Evolutionary conservation across 148 eudicot genomes (phyloP).

Genomic region (Salicornia ramosissima): DNA sequence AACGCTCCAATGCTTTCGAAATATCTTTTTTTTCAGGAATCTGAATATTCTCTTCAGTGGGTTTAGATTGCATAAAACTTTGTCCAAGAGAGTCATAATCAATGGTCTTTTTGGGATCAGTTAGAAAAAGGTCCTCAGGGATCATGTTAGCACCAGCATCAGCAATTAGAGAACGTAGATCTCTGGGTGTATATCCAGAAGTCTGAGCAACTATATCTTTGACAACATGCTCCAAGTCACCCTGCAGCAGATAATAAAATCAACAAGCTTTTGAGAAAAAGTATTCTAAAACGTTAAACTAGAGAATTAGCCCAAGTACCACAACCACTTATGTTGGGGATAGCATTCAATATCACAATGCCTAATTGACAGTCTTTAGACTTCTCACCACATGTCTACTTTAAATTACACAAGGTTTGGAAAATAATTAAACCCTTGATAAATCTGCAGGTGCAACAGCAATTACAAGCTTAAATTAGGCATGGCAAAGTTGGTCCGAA

Average conservation of each 20-base stretch:
- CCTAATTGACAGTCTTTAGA: neutral
- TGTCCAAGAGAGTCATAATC: conserved; percentile 24
- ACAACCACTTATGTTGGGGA: neutral
- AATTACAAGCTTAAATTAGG: neutral
- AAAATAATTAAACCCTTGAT: neutral
- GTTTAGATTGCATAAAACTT: conserved; percentile 24
- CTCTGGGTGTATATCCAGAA: conserved; percentile 89
- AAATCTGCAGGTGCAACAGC: neutral
- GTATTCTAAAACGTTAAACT: neutral
- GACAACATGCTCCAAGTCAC: conserved; percentile 51
- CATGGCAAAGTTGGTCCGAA: too few relatives aligned
- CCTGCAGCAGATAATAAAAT: conserved; percentile 46
- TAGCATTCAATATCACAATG: neutral
- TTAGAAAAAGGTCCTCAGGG: conserved; percentile 32
- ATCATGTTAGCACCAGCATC: conserved; percentile 71
- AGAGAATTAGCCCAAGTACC: neutral
- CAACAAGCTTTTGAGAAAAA: conserved; percentile 22
- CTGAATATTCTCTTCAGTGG: conserved; percentile 28
- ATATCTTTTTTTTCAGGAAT: conserved; percentile 54
- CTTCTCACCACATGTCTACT: neutral
- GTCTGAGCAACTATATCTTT: conserved; percentile 84
- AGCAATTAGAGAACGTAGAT: conserved; percentile 73
- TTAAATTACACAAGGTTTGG: neutral
- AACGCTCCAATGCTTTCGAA: conserved; percentile 63
- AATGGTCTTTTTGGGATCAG: conserved; percentile 29